A percentile compares a stretch with the other conserved stretches of the same genome.
Conservation (phyloP, 1,139 yeast species). For the Magnusiomyces sp. region DNA sequence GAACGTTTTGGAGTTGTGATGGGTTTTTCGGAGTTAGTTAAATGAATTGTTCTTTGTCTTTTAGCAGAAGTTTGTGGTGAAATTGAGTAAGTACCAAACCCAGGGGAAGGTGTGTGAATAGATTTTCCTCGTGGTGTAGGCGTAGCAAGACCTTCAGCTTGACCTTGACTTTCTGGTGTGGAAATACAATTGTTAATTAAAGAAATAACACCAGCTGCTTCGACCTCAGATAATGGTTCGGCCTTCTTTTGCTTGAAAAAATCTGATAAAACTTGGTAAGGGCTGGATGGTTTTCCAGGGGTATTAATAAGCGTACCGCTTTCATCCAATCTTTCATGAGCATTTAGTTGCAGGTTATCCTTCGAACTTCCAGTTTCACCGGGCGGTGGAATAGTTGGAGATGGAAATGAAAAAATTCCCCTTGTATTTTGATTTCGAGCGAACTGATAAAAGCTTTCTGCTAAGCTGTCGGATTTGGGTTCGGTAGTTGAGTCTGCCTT, state of each 20-base stretch:
- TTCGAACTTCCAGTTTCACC: too few relatives aligned
- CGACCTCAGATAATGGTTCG: slow-evolving; percentile 8
- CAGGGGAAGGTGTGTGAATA: background rate
- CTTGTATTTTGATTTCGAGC: background rate
- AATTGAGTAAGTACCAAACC: background rate
- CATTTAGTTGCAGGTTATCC: too few relatives aligned
- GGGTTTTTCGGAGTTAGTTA: background rate
- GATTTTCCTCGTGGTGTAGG: background rate
- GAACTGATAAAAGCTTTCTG: background rate
- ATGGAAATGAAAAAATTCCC: slow-evolving; percentile 2
- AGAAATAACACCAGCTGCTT: slow-evolving; percentile 10
- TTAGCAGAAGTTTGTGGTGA: slow-evolving; percentile 1
- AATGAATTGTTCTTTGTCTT: background rate
- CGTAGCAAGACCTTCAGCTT: too few relatives aligned
- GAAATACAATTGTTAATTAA: background rate
- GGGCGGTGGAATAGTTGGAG: background rate
- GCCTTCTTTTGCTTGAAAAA: slow-evolving; percentile 9
- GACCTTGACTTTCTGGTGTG: too few relatives aligned
- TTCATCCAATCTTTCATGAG: background rate
- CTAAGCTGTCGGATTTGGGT: too few relatives aligned
- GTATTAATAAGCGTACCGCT: background rate
- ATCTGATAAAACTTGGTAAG: slow-evolving; percentile 9
- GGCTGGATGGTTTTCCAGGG: background rate
- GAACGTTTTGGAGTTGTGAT: background rate
- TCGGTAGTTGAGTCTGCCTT: too few relatives aligned